Conservation (phyloP, 441 rosid genomes). For the Gossypium davidsonii region DNA sequence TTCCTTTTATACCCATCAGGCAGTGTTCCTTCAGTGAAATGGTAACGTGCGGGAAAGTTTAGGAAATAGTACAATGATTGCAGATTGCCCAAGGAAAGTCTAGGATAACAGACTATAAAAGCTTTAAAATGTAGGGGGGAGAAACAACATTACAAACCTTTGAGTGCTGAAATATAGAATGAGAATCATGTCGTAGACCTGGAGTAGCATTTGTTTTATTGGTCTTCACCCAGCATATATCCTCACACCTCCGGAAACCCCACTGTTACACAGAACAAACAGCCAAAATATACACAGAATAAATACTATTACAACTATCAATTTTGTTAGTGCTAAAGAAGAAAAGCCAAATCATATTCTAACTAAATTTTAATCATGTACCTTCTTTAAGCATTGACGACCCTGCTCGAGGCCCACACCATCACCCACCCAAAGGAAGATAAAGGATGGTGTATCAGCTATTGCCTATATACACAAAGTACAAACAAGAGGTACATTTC, state of each 20-base stretch:
- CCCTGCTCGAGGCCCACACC: slow-evolving; percentile 98
- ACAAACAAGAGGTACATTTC: neutral
- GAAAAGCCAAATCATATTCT: slow-evolving; percentile 3
- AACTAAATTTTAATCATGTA: slow-evolving; percentile 21
- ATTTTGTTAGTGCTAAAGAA: neutral
- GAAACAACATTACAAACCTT: slow-evolving; percentile 48
- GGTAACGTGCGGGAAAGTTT: neutral
- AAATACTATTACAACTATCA: slow-evolving; percentile 5
- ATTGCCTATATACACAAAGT: slow-evolving; percentile 54
- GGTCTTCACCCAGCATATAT: slow-evolving; percentile 99
- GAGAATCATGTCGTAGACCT: slow-evolving; percentile 90
- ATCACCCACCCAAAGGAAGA: slow-evolving; percentile 99
- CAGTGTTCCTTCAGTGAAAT: slow-evolving; percentile 81
- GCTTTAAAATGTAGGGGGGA: slow-evolving; percentile 13
- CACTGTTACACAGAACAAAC: slow-evolving; percentile 44
- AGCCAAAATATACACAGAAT: slow-evolving; percentile 4
- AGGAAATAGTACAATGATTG: slow-evolving; percentile 7
- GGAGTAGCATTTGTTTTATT: slow-evolving; percentile 88
- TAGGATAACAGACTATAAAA: neutral
- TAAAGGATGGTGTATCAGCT: slow-evolving; percentile 96
- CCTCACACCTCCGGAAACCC: slow-evolving; percentile 99
- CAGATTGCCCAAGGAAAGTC: slow-evolving; percentile 5
- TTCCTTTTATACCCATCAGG: slow-evolving; percentile 99
- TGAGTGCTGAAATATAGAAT: slow-evolving; percentile 93
- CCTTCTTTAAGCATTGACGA: slow-evolving; percentile 96